Evolutionary conservation across 768 basidiomycete genomes (phyloP).

Genomic region (Leccinum obscurum): DNA sequence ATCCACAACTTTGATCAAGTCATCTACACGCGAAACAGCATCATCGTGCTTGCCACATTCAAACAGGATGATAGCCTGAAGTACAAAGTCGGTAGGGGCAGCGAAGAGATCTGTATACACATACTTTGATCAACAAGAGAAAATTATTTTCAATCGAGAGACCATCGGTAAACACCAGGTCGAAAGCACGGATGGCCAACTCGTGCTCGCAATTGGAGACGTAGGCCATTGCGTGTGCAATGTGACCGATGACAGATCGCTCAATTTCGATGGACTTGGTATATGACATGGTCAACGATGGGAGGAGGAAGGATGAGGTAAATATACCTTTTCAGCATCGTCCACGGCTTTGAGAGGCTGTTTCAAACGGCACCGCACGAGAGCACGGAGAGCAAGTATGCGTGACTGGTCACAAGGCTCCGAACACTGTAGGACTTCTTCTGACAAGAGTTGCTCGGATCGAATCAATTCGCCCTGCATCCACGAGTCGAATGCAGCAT

Average conservation of each 20-base stretch:
- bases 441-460: slow-evolving; percentile 1
- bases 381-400: slow-evolving; percentile 4
- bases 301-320: background rate
- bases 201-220: background rate
- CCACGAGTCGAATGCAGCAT: slow-evolving; percentile 2
- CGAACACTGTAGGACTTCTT: background rate
- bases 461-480: background rate
- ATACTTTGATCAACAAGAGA: background rate
- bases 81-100: background rate
- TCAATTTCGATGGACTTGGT: background rate
- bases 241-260: background rate
- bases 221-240: background rate
- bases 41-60: background rate
- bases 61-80: background rate
- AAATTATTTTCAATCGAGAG: background rate
- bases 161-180: background rate
- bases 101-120: background rate
- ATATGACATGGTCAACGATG: background rate
- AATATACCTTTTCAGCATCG: background rate
- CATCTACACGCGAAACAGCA: background rate
- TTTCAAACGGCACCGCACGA: background rate
- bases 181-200: background rate
- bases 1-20: background rate
- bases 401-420: background rate
- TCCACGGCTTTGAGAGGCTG: background rate